phyloP scores from a whole-genome alignment of 768 basidiomycete genomes.

The Gloeostereum incarnatum region DNA sequence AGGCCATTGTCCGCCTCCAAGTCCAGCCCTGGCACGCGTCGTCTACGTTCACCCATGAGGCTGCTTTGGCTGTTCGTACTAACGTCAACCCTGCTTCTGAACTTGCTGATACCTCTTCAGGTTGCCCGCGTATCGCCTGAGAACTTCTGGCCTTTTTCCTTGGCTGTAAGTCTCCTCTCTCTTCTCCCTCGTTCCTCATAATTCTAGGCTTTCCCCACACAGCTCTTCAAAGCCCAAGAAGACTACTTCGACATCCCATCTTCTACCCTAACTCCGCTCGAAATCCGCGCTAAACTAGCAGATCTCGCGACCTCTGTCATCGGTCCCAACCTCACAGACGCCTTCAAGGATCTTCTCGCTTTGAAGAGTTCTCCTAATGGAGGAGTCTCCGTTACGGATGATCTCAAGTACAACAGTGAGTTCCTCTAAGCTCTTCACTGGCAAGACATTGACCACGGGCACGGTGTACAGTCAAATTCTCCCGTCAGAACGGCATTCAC shows the following conservation, averaged over 20 bases:
- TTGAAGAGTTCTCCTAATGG: slow-evolving; percentile 65
- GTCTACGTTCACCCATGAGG: slow-evolving; percentile 76
- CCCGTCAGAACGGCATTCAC: slow-evolving; percentile 86
- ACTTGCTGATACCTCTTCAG: slow-evolving; percentile 19
- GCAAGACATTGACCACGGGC: neutral
- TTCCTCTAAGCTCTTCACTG: slow-evolving; percentile 6
- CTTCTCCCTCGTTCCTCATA: neutral
- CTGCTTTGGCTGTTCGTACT: slow-evolving; percentile 60
- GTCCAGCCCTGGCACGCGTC: slow-evolving; percentile 75
- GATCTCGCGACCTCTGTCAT: slow-evolving; percentile 46
- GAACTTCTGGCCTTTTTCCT: slow-evolving; percentile 74
- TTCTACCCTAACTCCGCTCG: slow-evolving; percentile 53
- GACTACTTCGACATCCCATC: slow-evolving; percentile 77
- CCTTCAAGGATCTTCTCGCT: slow-evolving; percentile 53
- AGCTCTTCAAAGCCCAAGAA: slow-evolving; percentile 71
- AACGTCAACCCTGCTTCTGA: neutral
- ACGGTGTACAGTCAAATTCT: slow-evolving; percentile 66
- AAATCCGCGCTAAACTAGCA: slow-evolving; percentile 70
- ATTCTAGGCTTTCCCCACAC: slow-evolving; percentile 2
- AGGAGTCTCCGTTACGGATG: slow-evolving; percentile 74
- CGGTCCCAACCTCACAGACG: slow-evolving; percentile 34
- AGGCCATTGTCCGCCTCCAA: slow-evolving; percentile 60
- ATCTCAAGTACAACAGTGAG: slow-evolving; percentile 85
- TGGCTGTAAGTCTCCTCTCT: slow-evolving; percentile 32
- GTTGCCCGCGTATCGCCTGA: slow-evolving; percentile 63